Evolutionary conservation across 2,329 filamentous ascomycete species (phyloP).

Genomic region (Nemania sp.): DNA sequence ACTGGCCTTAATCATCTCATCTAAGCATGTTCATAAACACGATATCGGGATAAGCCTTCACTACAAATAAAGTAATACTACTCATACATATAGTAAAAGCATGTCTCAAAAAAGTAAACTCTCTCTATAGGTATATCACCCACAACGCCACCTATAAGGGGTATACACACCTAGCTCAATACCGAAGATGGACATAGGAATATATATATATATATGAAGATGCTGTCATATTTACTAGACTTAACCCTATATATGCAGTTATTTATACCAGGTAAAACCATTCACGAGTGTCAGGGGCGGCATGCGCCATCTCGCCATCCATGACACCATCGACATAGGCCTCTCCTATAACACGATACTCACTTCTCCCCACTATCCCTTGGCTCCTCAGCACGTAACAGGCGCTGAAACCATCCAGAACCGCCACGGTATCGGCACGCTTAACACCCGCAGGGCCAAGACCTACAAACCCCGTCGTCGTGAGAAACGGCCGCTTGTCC

Average conservation of each 20-base stretch:
- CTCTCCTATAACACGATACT: constrained; percentile 25
- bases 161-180: too few relatives aligned
- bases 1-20: too few relatives aligned
- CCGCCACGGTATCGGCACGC: constrained; percentile 9
- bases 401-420: constrained; percentile 28
- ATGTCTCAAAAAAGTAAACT: too few relatives aligned
- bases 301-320: constrained; percentile 23
- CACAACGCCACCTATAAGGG: too few relatives aligned
- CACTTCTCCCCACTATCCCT: background rate
- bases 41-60: too few relatives aligned
- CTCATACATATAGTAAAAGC: too few relatives aligned
- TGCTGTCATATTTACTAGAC: too few relatives aligned
- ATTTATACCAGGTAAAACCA: constrained; percentile 19
- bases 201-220: too few relatives aligned
- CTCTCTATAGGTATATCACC: too few relatives aligned
- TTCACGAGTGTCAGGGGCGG: background rate
- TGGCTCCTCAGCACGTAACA: constrained; percentile 25
- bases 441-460: constrained; percentile 10
- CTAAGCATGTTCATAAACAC: too few relatives aligned
- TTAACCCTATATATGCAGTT: background rate
- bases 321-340: constrained; percentile 31
- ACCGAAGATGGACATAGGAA: too few relatives aligned
- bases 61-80: too few relatives aligned
- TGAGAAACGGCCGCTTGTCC: constrained; percentile 27
- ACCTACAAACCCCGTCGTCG: constrained; percentile 25